Evolutionary conservation across 108 stramenopile species (phyloP).

Genomic region (Aurantiochytrium sp.): DNA sequence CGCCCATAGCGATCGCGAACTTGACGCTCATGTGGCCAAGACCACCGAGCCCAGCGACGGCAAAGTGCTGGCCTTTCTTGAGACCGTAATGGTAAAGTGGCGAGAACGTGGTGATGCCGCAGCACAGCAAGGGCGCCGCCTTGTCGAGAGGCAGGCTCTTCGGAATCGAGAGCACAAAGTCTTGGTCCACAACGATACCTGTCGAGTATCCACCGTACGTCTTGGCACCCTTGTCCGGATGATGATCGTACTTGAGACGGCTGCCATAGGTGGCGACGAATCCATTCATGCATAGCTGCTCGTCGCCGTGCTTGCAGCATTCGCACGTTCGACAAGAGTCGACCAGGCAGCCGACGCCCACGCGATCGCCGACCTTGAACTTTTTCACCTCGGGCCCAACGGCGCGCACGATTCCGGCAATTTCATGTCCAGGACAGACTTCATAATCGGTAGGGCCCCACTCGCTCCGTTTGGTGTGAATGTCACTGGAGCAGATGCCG

Average conservation of each 20-base stretch:
- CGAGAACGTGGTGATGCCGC: conserved; percentile 55
- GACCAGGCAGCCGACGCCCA: conserved; percentile 60
- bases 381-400: conserved; percentile 54
- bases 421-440: conserved; percentile 37
- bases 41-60: conserved; percentile 55
- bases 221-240: conserved; percentile 15
- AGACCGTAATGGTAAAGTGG: conserved; percentile 40
- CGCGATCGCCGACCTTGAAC: conserved; percentile 54
- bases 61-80: conserved; percentile 34
- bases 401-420: conserved; percentile 37
- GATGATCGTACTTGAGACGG: not conserved
- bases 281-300: conserved; percentile 40
- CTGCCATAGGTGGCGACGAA: conserved; percentile 24
- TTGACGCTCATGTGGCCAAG: conserved; percentile 55
- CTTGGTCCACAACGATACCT: conserved; percentile 36
- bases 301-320: conserved; percentile 38
- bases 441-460: conserved; percentile 14
- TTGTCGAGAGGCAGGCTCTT: conserved; percentile 22
- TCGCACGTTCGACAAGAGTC: conserved; percentile 51
- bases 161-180: conserved; percentile 43
- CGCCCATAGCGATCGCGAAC: conserved; percentile 45
- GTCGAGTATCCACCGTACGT: conserved; percentile 42
- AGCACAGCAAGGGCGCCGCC: conserved; percentile 51
- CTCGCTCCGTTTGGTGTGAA: conserved; percentile 35
- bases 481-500: conserved; percentile 54